phyloP scores from a whole-genome alignment of 2,329 filamentous ascomycete genomes.

The Xylariaceae sp. region DNA sequence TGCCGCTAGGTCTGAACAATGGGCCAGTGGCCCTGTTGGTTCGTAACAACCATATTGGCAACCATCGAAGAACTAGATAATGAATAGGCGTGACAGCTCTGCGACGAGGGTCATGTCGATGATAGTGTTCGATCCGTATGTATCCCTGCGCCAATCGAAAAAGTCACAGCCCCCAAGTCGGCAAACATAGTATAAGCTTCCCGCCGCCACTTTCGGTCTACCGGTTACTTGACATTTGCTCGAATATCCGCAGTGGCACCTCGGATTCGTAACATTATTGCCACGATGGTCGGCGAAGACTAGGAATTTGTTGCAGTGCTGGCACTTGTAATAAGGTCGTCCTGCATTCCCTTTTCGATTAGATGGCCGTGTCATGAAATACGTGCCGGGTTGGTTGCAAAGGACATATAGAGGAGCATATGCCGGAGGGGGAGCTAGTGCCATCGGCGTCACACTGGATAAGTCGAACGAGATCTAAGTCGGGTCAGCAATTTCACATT shows the following conservation, averaged over 20 bases:
- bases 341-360: constrained; percentile 10
- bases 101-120: background rate
- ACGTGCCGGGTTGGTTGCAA: background rate
- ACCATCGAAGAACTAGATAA: constrained; percentile 2
- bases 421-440: background rate
- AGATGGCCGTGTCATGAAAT: background rate
- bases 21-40: no score
- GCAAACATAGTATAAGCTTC: background rate
- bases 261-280: constrained; percentile 6
- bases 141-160: background rate
- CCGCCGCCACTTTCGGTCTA: background rate
- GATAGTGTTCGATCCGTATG: background rate
- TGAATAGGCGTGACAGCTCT: background rate
- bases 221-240: constrained; percentile 1
- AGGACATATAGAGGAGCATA: background rate
- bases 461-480: background rate
- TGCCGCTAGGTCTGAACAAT: no score
- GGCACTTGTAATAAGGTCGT: constrained; percentile 7
- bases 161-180: background rate
- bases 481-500: background rate
- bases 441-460: background rate
- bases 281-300: constrained; percentile 4
- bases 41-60: no score
- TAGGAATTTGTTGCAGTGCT: constrained; percentile 3
- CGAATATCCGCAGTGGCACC: background rate